Conservation (phyloP, 2,329 filamentous ascomycete genomes). For the Aspergillus sp. region DNA sequence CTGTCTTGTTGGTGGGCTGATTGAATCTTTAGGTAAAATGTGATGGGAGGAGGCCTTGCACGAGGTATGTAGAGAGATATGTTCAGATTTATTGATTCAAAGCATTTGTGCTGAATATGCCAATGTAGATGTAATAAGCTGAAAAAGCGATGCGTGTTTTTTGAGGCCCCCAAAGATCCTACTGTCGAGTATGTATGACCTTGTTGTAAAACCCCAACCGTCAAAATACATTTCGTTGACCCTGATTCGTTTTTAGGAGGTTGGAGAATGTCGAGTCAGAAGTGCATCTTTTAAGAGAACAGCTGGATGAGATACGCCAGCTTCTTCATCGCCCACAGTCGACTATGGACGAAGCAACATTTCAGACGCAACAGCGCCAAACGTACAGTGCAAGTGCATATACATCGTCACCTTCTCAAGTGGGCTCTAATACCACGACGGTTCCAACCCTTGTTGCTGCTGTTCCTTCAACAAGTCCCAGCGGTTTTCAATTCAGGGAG, state of each 20-base stretch:
- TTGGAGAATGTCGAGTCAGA: slow-evolving; percentile 30
- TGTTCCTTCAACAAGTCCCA: no score
- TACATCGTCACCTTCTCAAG: no score
- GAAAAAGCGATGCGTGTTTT: slow-evolving; percentile 33
- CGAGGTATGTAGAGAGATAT: slow-evolving; percentile 18
- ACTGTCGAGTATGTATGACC: slow-evolving; percentile 17
- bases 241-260: slow-evolving; percentile 12
- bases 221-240: background rate
- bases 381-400: no score
- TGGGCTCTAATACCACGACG: no score
- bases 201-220: no score
- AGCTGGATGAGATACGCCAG: slow-evolving; percentile 21
- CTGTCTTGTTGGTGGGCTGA: background rate
- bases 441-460: no score
- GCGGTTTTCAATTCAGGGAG: no score
- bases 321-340: slow-evolving; percentile 6
- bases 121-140: slow-evolving; percentile 25
- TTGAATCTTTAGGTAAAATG: slow-evolving; percentile 27
- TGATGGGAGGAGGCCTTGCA: slow-evolving; percentile 32
- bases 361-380: no score
- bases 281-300: slow-evolving; percentile 21
- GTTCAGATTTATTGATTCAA: background rate
- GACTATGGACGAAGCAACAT: background rate
- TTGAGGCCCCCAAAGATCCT: slow-evolving; percentile 29
- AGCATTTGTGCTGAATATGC: background rate